Percentiles rank a stretch among this genome's conserved stretches.
Conservation (phyloP, 495 filamentous ascomycete species). For the Penicillium simplicissimum region DNA sequence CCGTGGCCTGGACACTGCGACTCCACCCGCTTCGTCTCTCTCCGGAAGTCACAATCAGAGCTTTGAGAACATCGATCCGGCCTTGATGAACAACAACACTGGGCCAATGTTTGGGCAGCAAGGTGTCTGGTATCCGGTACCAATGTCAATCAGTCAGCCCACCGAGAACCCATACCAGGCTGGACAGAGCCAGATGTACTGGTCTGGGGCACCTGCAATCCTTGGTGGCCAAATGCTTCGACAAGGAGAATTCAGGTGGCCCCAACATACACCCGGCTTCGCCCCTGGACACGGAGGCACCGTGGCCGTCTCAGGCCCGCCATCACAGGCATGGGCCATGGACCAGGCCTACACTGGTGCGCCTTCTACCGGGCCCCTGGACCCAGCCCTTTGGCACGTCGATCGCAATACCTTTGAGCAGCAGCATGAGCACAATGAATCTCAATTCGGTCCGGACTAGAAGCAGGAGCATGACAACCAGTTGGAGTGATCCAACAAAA, state of each 20-base stretch:
- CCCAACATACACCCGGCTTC: background rate
- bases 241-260: background rate
- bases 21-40: background rate
- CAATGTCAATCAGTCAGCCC: background rate
- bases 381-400: background rate
- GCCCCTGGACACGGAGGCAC: background rate
- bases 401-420: no score
- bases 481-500: no score
- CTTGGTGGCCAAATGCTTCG: background rate
- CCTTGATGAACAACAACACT: background rate
- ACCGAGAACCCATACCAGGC: background rate
- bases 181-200: background rate
- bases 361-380: background rate
- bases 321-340: background rate
- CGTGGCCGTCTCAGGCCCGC: background rate
- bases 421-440: no score
- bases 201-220: background rate
- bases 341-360: background rate
- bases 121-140: background rate
- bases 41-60: background rate
- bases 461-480: no score
- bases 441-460: no score
- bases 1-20: background rate
- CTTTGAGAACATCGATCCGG: background rate
- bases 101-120: background rate